Evolutionary conservation across 1,284 basidiomycete species (phyloP).

Genomic region (Puccinia triticina): DNA sequence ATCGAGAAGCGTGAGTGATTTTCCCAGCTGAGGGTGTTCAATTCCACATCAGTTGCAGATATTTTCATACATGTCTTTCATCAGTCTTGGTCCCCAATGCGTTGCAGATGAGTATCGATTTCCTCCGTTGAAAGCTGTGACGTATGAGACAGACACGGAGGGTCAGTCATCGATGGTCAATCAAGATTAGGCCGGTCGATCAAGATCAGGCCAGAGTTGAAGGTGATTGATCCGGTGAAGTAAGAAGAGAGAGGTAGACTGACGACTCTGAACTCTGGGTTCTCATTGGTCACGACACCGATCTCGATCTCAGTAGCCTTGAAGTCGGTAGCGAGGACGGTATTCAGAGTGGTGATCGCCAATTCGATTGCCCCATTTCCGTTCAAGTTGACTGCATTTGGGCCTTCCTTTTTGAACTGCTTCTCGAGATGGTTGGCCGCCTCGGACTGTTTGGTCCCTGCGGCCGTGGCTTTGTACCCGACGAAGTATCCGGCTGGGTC

Average conservation of each 20-base stretch:
- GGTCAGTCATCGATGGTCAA: neutral
- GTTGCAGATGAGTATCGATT: constrained; percentile 49
- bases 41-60: neutral
- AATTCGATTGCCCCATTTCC: constrained; percentile 66
- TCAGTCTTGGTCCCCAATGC: constrained; percentile 51
- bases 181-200: no score
- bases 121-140: constrained; percentile 45
- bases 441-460: constrained; percentile 97
- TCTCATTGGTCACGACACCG: constrained; percentile 60
- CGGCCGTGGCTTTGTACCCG: constrained; percentile 93
- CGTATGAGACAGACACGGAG: neutral
- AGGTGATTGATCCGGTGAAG: neutral
- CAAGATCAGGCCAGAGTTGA: neutral
- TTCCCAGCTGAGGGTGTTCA: neutral
- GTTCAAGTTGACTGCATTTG: constrained; percentile 52
- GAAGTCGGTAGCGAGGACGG: constrained; percentile 90
- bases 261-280: constrained; percentile 56
- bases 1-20: neutral
- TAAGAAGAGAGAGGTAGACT: constrained; percentile 24
- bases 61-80: constrained; percentile 5
- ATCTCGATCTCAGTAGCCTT: constrained; percentile 69
- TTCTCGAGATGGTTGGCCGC: constrained; percentile 96
- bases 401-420: constrained; percentile 87
- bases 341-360: constrained; percentile 91
- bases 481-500: constrained; percentile 99